Percentiles rank a stretch among this genome's conserved stretches.
phyloP scores from a whole-genome alignment of 2,329 filamentous ascomycete species.

The Fusarium subtropicale region DNA sequence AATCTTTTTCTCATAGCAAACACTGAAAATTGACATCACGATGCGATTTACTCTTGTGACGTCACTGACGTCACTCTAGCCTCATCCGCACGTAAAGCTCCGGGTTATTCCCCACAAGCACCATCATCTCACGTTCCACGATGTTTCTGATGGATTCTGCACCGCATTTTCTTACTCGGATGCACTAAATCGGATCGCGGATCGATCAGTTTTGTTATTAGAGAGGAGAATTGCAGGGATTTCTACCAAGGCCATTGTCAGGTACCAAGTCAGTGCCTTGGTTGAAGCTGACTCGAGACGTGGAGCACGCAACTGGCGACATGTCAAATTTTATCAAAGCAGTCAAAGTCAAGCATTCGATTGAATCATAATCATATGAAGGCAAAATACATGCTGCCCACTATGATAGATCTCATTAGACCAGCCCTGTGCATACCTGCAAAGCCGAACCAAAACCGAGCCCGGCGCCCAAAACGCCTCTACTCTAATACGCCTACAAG shows the following conservation, averaged over 20 bases:
- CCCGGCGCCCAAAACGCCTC: constrained; percentile 37
- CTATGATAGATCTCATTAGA: constrained; percentile 10
- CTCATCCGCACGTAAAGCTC: constrained; percentile 35
- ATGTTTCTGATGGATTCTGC: constrained; percentile 28
- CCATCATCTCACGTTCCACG: constrained; percentile 16
- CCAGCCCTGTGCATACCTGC: constrained; percentile 1
- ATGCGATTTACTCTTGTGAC: constrained; percentile 36
- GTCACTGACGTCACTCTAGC: constrained; percentile 44
- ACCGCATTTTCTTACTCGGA: constrained; percentile 7
- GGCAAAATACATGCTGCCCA: background rate
- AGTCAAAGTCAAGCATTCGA: constrained; percentile 9
- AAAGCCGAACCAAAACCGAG: constrained; percentile 25
- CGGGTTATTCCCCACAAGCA: constrained; percentile 32
- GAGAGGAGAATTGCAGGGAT: constrained; percentile 17
- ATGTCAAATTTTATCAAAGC: constrained; percentile 15
- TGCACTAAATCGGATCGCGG: constrained; percentile 12
- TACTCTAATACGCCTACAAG: constrained; percentile 22
- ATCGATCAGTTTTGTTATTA: constrained; percentile 16
- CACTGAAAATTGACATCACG: constrained; percentile 18
- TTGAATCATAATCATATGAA: background rate
- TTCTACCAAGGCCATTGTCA: constrained; percentile 21
- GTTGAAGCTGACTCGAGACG: constrained; percentile 11
- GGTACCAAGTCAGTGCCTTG: constrained; percentile 24
- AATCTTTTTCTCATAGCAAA: constrained; percentile 2
- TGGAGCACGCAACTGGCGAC: constrained; percentile 7